Evolutionary conservation across 2,329 filamentous ascomycete species (phyloP).

Genomic region (Fonsecaea erecta): DNA sequence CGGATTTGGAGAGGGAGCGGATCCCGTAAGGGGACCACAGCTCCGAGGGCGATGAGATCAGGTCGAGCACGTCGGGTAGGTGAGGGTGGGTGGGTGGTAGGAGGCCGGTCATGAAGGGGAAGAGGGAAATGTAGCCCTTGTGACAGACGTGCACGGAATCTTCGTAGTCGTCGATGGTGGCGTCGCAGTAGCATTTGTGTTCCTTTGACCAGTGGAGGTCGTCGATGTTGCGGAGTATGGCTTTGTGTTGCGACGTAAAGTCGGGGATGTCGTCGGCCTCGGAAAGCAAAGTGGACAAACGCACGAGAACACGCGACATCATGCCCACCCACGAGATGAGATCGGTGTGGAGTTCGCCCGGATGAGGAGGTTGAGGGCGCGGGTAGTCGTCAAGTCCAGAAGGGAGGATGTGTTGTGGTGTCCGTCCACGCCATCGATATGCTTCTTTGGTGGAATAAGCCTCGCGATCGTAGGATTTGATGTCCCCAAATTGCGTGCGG

Average conservation of each 20-base stretch:
- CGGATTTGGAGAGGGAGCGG: slow-evolving; percentile 81
- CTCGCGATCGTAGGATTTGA: slow-evolving; percentile 87
- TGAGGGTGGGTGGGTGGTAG: slow-evolving; percentile 73
- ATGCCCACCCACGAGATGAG: slow-evolving; percentile 97
- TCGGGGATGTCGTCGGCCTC: slow-evolving; percentile 75
- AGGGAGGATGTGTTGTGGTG: slow-evolving; percentile 82
- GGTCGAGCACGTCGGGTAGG: slow-evolving; percentile 73
- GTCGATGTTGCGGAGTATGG: slow-evolving; percentile 83
- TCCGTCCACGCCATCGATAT: slow-evolving; percentile 93
- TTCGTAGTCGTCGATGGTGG: slow-evolving; percentile 92
- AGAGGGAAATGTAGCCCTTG: slow-evolving; percentile 92
- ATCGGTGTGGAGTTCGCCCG: slow-evolving; percentile 93
- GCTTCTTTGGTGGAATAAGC: slow-evolving; percentile 88
- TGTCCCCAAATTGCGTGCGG: slow-evolving; percentile 84
- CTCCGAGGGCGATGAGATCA: slow-evolving; percentile 79
- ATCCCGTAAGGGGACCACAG: slow-evolving; percentile 92
- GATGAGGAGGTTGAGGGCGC: slow-evolving; percentile 88
- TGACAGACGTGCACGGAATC: slow-evolving; percentile 89
- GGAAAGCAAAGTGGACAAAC: slow-evolving; percentile 76
- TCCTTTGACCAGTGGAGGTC: slow-evolving; percentile 90
- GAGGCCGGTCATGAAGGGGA: slow-evolving; percentile 87
- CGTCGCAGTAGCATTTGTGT: slow-evolving; percentile 86
- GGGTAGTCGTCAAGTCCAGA: slow-evolving; percentile 97
- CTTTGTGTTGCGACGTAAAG: slow-evolving; percentile 72
- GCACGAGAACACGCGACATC: slow-evolving; percentile 84